Base-by-base conservation (phyloP, 768 basidiomycete genomes). In the Crucibulum laeve region DNA sequence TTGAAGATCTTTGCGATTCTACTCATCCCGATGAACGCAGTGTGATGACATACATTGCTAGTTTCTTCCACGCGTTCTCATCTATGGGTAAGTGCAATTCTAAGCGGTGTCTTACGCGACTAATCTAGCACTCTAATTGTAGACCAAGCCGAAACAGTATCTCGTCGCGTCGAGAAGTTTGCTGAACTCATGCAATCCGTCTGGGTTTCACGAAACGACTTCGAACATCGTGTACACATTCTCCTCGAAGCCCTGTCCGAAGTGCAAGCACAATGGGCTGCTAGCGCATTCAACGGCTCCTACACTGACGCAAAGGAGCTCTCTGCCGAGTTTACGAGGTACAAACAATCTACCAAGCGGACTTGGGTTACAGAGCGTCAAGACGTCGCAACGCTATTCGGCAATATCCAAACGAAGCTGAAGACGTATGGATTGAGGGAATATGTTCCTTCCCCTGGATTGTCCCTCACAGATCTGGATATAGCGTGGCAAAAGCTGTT, bases 11-110 rank as follows among this genome's bases (percentile, higher is more conserved):
- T 23, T 94, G 91, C 52, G 91, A 93, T 56, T 79, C 83, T 0
- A 70, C 70, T n/a, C 79, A 76, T 37, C 95, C 95, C 0, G 96
- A 99, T 61, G 96, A 99, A 65, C 83, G 92, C 26, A 91, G 88
- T 62, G 90, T 97, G 8, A 97, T 97, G 91, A 97, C 93, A 4
- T 98, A 97, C 53, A 87, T 99, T 36, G 96, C 96, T 25, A 90
- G 90, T 54, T 98, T 77, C 66, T 99, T 99, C 74, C 96, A 98
- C 59, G 94, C 95, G 0, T 99, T 99, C 62, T 95, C 93, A 0
- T 84, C 90, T 0, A 94, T 96, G 86, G 91, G 94, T 94, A 51
- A 40, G 79, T 63, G 3, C 1, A 19, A 22, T 30, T 25, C 8
- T 4, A 21, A 5, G 40, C 7, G 24, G 25, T 33, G 25, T 25